Percentiles rank a stretch among this genome's conserved stretches.
Conservation (phyloP, 1,284 basidiomycete species). For the Mycosarcoma maydis region DNA sequence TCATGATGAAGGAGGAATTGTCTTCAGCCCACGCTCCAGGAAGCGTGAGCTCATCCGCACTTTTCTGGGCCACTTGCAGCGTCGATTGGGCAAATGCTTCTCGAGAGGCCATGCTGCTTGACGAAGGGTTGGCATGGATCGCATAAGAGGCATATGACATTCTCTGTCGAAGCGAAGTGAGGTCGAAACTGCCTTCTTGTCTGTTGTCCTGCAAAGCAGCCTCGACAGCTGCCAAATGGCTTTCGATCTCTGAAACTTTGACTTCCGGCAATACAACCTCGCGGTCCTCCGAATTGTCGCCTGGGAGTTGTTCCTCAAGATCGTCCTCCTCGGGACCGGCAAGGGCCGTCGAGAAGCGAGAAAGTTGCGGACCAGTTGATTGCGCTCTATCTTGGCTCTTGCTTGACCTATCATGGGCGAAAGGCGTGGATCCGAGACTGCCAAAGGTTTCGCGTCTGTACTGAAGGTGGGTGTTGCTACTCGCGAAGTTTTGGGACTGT, state of each 20-base stretch:
- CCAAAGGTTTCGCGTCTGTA: conserved; percentile 36
- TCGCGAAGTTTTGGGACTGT: neutral
- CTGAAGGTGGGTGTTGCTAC: conserved; percentile 3
- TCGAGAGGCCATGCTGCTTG: conserved; percentile 31
- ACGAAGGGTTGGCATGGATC: conserved; percentile 32
- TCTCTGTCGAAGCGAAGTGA: conserved; percentile 36
- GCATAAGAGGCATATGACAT: conserved; percentile 34
- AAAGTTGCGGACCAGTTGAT: conserved; percentile 23
- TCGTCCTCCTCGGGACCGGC: conserved; percentile 9
- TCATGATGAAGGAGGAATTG: conserved; percentile 22
- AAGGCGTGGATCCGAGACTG: conserved; percentile 18
- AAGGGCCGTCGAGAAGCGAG: conserved; percentile 23
- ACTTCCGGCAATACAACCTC: conserved; percentile 36
- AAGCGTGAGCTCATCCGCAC: conserved; percentile 30
- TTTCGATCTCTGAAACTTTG: conserved; percentile 45
- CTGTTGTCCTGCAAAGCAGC: conserved; percentile 42
- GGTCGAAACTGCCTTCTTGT: conserved; percentile 42
- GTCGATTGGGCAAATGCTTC: conserved; percentile 14
- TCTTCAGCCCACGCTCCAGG: conserved; percentile 41
- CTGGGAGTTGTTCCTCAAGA: neutral
- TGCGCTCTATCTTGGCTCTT: neutral
- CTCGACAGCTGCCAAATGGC: conserved; percentile 41
- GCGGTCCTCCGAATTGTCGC: conserved; percentile 22
- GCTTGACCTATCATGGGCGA: neutral
- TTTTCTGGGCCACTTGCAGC: conserved; percentile 6